phyloP scores from a whole-genome alignment of 2,329 filamentous ascomycete genomes.

The Colletotrichum sansevieriae region DNA sequence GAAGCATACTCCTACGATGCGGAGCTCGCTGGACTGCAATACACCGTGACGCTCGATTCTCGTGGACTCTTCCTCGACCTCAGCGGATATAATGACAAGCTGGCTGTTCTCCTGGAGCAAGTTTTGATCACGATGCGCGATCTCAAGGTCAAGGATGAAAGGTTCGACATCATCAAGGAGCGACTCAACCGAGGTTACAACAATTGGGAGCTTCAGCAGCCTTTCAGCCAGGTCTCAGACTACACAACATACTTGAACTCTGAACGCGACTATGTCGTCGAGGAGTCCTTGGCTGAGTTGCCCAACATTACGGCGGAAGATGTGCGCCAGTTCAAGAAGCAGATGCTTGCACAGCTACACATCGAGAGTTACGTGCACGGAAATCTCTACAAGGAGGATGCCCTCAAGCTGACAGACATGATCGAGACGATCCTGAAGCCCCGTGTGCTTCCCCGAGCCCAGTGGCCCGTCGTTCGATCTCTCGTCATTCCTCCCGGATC shows the following conservation, averaged over 20 bases:
- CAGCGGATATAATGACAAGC: conserved; percentile 96
- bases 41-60: conserved; percentile 79
- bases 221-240: conserved; percentile 88
- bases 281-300: conserved; percentile 84
- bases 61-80: conserved; percentile 83
- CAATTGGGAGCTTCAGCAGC: conserved; percentile 90
- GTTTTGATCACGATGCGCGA: conserved; percentile 87
- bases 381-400: conserved; percentile 95
- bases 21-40: conserved; percentile 89
- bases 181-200: conserved; percentile 80
- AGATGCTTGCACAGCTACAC: conserved; percentile 85
- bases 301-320: conserved; percentile 80
- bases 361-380: conserved; percentile 92
- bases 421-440: conserved; percentile 84
- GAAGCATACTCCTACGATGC: conserved; percentile 97
- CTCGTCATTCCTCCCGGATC: conserved; percentile 82
- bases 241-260: conserved; percentile 85
- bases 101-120: conserved; percentile 90
- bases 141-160: conserved; percentile 84
- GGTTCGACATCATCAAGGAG: conserved; percentile 94
- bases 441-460: conserved; percentile 77
- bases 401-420: conserved; percentile 84
- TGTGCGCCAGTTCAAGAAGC: conserved; percentile 81
- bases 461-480: conserved; percentile 84
- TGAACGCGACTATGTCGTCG: conserved; percentile 82